These are phyloP conservation scores for Mortierella sp. DNA, from an alignment of 371 early-diverging fungal species.

Conservation along the genomic window DNA sequence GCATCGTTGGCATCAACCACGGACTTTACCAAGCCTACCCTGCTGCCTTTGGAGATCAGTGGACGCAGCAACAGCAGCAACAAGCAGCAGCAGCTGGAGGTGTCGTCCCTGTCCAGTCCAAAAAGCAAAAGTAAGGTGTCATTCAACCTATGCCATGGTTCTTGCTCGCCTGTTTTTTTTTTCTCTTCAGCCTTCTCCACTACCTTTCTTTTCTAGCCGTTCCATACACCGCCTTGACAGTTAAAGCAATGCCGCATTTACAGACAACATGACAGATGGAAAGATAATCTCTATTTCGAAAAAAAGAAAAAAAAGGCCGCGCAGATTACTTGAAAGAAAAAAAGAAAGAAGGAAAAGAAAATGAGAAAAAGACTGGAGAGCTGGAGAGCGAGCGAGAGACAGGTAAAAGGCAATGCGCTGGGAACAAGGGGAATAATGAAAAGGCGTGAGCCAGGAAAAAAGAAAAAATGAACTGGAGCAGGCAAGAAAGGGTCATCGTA, in stretches of 20 bases:
- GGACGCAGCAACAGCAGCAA: conserved; percentile 5
- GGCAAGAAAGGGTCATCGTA: neutral
- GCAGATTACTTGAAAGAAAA: conserved; percentile 11
- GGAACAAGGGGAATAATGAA: neutral
- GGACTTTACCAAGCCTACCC: neutral
- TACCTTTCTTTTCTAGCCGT: neutral
- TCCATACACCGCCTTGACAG: neutral
- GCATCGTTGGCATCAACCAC: neutral
- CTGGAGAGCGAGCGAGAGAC: neutral
- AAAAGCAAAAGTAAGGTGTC: neutral
- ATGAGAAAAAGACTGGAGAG: neutral
- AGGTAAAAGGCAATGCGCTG: neutral
- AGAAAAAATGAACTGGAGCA: neutral
- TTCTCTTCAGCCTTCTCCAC: neutral
- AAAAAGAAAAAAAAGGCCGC: conserved; percentile 9
- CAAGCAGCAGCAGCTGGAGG: neutral
- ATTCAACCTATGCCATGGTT: too few species aligned
- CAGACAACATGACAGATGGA: neutral
- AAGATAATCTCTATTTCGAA: conserved; percentile 9
- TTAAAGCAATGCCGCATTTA: neutral
- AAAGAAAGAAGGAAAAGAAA: conserved; percentile 7
- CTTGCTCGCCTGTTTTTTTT: neutral
- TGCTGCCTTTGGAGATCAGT: neutral
- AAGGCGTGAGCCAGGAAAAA: neutral
- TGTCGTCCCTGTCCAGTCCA: neutral